These are phyloP conservation scores for Podila horticola DNA, from an alignment of 192 early-diverging fungal species.

Conservation along the genomic window DNA sequence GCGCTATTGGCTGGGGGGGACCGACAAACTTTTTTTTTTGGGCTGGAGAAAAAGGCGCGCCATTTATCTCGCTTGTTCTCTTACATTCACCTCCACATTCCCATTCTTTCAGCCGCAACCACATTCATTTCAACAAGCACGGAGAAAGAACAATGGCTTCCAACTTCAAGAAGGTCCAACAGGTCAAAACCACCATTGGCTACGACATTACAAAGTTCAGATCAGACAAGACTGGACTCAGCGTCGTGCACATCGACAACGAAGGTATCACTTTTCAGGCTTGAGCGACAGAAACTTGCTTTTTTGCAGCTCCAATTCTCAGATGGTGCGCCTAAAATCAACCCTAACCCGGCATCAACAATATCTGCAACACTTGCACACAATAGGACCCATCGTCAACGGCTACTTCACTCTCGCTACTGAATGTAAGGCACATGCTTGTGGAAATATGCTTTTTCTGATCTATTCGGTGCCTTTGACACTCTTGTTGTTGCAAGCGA, in stretches of 20 bases:
- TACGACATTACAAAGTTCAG: slow-evolving; percentile 62
- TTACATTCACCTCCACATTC: neutral
- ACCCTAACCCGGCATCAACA: neutral
- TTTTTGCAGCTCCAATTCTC: neutral
- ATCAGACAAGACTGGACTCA: slow-evolving; percentile 61
- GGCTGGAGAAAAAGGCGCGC: too few relatives aligned
- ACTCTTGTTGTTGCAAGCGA: too few relatives aligned
- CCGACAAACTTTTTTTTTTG: too few relatives aligned
- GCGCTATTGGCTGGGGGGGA: too few relatives aligned
- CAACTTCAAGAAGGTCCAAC: slow-evolving; percentile 57
- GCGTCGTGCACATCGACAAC: slow-evolving; percentile 60
- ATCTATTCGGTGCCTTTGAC: too few relatives aligned
- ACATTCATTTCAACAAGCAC: neutral
- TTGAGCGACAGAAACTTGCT: neutral
- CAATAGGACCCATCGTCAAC: slow-evolving; percentile 63
- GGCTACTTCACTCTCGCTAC: slow-evolving; percentile 68
- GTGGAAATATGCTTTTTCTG: neutral
- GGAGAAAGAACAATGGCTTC: slow-evolving; percentile 16
- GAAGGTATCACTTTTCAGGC: slow-evolving; percentile 50
- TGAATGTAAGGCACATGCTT: slow-evolving; percentile 53
- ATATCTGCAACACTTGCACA: too few relatives aligned
- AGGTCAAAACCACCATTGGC: slow-evolving; percentile 57
- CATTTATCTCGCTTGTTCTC: neutral
- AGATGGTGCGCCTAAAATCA: neutral
- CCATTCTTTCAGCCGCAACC: slow-evolving; percentile 1